Percentiles rank a stretch among this genome's conserved stretches.
Conservation (phyloP, 768 basidiomycete species). For the Pleurotus ostreatus region DNA sequence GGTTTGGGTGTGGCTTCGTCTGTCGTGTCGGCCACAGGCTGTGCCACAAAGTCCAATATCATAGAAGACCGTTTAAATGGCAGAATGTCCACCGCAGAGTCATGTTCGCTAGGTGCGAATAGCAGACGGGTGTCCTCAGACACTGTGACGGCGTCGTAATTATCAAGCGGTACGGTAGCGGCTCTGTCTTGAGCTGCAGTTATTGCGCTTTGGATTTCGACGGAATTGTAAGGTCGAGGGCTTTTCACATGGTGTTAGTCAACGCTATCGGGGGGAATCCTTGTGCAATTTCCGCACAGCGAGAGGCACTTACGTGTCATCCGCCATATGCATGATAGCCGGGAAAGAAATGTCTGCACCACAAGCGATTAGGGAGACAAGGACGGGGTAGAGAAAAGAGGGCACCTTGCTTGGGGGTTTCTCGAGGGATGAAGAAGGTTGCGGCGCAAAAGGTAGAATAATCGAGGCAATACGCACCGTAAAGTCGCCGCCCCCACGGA, state of each 20-base stretch:
- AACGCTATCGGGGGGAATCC: not conserved
- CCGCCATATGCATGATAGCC: not conserved
- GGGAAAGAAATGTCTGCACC: not conserved
- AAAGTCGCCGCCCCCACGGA: constrained; percentile 4
- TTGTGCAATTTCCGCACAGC: not conserved
- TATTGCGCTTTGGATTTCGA: constrained; percentile 6
- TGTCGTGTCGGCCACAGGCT: not conserved
- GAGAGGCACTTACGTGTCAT: constrained; percentile 7
- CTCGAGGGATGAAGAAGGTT: constrained; percentile 2
- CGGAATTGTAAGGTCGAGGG: constrained; percentile 4
- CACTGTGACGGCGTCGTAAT: constrained; percentile 3
- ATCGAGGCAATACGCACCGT: not conserved
- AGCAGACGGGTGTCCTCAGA: not conserved
- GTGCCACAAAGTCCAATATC: not conserved
- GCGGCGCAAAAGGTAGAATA: constrained; percentile 3
- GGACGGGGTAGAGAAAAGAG: constrained; percentile 1
- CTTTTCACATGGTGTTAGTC: not conserved
- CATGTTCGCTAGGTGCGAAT: not conserved
- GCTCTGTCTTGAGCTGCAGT: constrained; percentile 4
- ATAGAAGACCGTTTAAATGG: constrained; percentile 3
- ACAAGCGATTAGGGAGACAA: not conserved
- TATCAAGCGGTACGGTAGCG: not conserved
- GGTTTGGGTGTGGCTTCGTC: not conserved
- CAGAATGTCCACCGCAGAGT: constrained; percentile 1
- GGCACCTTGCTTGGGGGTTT: constrained; percentile 1